Base-by-base conservation (phyloP, 768 basidiomycete genomes). In the Chalciporus piperatus region DNA sequence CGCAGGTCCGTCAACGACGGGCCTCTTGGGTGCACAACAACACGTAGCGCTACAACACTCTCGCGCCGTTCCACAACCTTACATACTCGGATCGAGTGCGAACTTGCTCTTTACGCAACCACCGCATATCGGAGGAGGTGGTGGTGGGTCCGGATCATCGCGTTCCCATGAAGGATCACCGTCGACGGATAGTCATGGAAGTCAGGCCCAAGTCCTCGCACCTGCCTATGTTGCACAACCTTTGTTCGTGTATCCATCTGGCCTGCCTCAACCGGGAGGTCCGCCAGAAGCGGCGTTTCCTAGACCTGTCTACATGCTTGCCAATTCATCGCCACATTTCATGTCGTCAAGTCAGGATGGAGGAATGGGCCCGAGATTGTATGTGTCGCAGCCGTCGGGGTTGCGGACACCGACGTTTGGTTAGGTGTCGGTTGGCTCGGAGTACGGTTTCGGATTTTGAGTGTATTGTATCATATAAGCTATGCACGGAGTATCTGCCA, bases 161-260 rank as follows among this genome's bases (percentile, higher is more conserved):
- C 69, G 68, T 3, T 65, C 69, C 1, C 59, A 60, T n/a, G 68
- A 69, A 4, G 64, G 67, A 2, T 45, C 62, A 0, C 60, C 60
- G 4, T 69, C 67, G 19, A 58, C 62, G 3, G 67, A 68, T n/a
- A 70, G 67, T n/a, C 66, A 67, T 25, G 66, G 66, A 4, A 63
- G 64, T 12, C 68, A 65, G 23, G 55, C 54, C 9, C 63, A 51
- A 19, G 52, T 65, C 0, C 44, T 64, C 30, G 59, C 60, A 3
- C 63, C 65, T 20, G 65, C 65, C 1, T 67, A 66, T 27, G 63
- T 66, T n/a, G 63, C 64, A 4, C 66, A 68, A 11, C 64, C 64
- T 2, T 40, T 66, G 43, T 66, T 66, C 41, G 65, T 66, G 1
- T 66, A 66, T 17, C 65, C 65, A 5, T 67, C 64, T 12, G 64